phyloP scores from a whole-genome alignment of 1,139 yeast genomes.

The Candida buenavistaensis region DNA sequence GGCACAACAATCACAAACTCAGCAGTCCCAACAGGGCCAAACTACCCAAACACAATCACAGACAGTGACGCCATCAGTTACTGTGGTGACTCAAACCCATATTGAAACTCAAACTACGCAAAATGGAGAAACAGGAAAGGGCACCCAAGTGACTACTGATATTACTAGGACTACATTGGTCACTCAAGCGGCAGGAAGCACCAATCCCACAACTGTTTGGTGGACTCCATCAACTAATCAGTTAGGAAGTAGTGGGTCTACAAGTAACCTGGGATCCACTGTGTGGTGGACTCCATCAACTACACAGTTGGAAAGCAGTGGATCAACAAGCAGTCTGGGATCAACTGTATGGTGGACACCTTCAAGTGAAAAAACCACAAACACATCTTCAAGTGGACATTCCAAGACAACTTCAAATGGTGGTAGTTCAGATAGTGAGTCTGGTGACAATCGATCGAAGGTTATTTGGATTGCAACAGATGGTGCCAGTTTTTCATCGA shows the following conservation, averaged over 20 bases:
- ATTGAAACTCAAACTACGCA: neutral
- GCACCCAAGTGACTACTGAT: slow-evolving; percentile 3
- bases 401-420: no score
- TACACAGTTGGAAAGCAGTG: no score
- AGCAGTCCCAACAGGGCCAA: slow-evolving; percentile 1
- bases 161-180: slow-evolving; percentile 2
- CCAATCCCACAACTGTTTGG: slow-evolving; percentile 2
- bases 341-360: neutral
- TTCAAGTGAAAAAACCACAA: no score
- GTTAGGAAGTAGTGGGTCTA: slow-evolving; percentile 1
- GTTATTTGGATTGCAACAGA: no score
- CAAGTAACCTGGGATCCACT: slow-evolving; percentile 9
- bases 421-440: no score
- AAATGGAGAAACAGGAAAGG: neutral
- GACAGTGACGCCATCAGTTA: no score
- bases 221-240: slow-evolving; percentile 2
- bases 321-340: no score
- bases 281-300: slow-evolving; percentile 18
- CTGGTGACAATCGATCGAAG: no score
- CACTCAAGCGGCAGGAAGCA: slow-evolving; percentile 1
- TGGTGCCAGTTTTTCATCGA: no score
- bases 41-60: neutral
- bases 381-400: no score
- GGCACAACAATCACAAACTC: neutral
- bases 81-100: no score